Evolutionary conservation across 345 rosid species (phyloP), one percentile per base, ranked within the genome.

Genomic region (Erodium maritimum): DNA sequence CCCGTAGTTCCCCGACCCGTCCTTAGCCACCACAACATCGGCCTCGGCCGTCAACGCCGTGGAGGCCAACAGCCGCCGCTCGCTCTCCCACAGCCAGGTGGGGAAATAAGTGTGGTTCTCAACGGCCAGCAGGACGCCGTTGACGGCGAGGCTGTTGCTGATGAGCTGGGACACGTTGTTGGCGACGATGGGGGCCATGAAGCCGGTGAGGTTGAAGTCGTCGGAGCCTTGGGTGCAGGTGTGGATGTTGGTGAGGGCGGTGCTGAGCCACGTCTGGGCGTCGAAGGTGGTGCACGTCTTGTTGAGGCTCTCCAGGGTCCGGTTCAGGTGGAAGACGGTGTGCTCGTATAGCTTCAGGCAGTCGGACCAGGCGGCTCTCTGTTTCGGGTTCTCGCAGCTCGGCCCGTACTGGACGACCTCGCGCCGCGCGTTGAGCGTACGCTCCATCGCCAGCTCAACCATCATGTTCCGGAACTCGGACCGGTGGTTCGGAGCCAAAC

Each of bases 241-340:
- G 60, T 59, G 66, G 4, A 73, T 52, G 62, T 73, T 70, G 59
- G 81, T 77, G 5, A 76, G 57, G 18, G 80, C 72, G 1, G 77
- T 67, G 61, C 80, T 76, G 34, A 76, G 77, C 81, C 81, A 77
- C 12, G 81, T 73, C 65, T 77, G 81, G 2, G 73, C 75, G 14
- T 78, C 79, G 4, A 22, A 21, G 46, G 62, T 25, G 51, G 58
- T 50, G 64, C 69, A 51, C 46, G 42, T 23, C 62, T 60, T 25
- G 23, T 46, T 45, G 57, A 21, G 54, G 19, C 48, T 16, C 48
- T 1, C 9, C n/a, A 58, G 61, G 29, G 72, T 64, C 14, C 23
- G 42, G 71, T 72, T 78, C 54, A 75, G 75, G 50, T 65, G 65
- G 17, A 63, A 20, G 54, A 62, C 1, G 12, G 59, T 68, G 67